A percentile compares a stretch with the other conserved stretches of the same genome.
Conservation (phyloP, 2,329 filamentous ascomycete species). For the Cytospora mali region DNA sequence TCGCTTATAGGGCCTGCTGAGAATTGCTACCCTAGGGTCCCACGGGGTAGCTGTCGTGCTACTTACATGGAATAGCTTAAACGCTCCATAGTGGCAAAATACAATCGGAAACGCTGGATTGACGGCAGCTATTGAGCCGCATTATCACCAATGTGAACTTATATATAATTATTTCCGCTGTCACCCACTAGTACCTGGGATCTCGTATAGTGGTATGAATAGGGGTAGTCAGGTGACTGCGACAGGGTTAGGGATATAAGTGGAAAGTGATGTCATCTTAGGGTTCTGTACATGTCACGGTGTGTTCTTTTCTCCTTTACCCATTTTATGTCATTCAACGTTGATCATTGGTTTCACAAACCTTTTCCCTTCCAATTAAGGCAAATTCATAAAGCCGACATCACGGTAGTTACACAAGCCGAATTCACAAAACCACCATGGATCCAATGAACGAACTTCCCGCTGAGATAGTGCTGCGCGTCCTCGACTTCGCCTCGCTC, state of each 20-base stretch:
- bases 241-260: background rate
- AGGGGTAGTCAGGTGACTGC: background rate
- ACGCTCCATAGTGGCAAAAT: too few species aligned
- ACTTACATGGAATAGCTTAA: too few species aligned
- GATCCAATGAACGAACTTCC: slow-evolving; percentile 31
- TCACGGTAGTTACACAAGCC: background rate
- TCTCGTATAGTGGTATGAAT: background rate
- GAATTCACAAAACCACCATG: background rate
- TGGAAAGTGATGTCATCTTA: background rate
- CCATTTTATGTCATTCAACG: background rate
- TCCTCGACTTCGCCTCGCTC: slow-evolving; percentile 30
- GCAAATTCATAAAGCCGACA: background rate
- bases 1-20: too few species aligned
- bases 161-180: too few species aligned
- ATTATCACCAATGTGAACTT: too few species aligned
- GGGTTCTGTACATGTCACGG: background rate
- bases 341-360: background rate
- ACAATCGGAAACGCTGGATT: too few species aligned
- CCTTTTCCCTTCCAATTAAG: background rate
- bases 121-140: too few species aligned
- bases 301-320: background rate
- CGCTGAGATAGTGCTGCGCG: slow-evolving; percentile 31
- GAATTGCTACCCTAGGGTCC: too few species aligned
- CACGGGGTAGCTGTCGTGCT: too few species aligned
- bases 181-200: too few species aligned